Conservation (phyloP, 2,329 filamentous ascomycete species). For the Alternaria viburni region DNA sequence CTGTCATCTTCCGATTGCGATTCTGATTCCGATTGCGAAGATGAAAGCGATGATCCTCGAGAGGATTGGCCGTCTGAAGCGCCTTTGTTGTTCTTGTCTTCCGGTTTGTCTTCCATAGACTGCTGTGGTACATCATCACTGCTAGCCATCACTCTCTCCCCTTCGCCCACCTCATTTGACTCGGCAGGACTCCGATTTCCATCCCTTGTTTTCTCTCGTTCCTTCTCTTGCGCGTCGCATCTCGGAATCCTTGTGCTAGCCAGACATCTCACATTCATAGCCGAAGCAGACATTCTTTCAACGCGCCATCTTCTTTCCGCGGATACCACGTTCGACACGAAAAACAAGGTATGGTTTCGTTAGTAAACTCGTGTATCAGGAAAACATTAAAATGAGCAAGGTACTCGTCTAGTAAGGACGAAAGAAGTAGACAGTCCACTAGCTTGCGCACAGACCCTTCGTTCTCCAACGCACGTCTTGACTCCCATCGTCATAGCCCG, state of each 20-base stretch:
- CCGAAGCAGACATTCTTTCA: conserved; percentile 21
- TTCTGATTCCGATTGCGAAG: conserved; percentile 4
- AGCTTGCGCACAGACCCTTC: conserved; percentile 34
- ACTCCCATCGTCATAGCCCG: conserved; percentile 5
- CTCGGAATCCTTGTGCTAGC: conserved; percentile 24
- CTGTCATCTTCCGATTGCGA: not conserved
- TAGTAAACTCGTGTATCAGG: no score
- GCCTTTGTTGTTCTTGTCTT: not conserved
- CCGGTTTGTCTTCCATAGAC: not conserved
- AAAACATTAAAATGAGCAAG: no score
- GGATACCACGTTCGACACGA: no score
- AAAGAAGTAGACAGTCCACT: not conserved
- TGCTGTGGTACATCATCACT: not conserved
- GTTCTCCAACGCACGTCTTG: not conserved
- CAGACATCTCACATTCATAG: conserved; percentile 27
- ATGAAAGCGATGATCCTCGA: not conserved
- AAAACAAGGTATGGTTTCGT: no score
- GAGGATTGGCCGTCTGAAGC: not conserved
- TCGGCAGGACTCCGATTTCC: not conserved
- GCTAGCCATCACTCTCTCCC: not conserved
- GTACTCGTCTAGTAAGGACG: no score
- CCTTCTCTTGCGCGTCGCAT: conserved; percentile 1
- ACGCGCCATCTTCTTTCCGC: conserved; percentile 4
- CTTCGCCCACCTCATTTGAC: not conserved
- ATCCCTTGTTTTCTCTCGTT: not conserved